A percentile compares a stretch with the other conserved stretches of the same genome.
phyloP scores from a whole-genome alignment of 768 basidiomycete genomes.

The Floccularia luteovirens region DNA sequence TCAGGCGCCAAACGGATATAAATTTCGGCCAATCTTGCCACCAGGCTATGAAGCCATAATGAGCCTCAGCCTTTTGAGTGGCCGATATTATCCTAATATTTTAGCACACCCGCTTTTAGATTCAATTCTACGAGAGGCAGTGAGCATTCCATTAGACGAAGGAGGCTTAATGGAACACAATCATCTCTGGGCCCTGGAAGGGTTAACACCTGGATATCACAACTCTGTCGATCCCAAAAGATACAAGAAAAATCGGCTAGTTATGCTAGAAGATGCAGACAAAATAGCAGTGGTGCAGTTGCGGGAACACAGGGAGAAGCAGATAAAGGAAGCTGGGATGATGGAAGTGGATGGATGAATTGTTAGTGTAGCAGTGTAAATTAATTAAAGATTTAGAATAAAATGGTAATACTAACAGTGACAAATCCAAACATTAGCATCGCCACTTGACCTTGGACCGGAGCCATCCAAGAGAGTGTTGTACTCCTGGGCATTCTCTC shows the following conservation, averaged over 20 bases:
- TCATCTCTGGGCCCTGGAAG: constrained; percentile 68
- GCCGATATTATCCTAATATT: constrained; percentile 75
- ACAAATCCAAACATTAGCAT: constrained; percentile 1
- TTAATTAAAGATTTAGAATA: neutral
- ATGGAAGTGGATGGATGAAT: constrained; percentile 12
- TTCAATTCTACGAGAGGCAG: constrained; percentile 28
- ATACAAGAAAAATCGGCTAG: constrained; percentile 42
- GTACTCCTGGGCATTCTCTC: constrained; percentile 8
- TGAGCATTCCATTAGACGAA: constrained; percentile 21
- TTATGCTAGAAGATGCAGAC: constrained; percentile 62
- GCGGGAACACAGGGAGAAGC: constrained; percentile 26
- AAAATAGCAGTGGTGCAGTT: constrained; percentile 35
- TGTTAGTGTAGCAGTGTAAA: neutral
- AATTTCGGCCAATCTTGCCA: constrained; percentile 59
- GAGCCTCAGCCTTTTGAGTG: constrained; percentile 65
- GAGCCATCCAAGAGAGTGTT: constrained; percentile 6
- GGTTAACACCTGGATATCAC: constrained; percentile 55
- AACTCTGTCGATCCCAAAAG: constrained; percentile 64
- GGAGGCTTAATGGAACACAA: constrained; percentile 31
- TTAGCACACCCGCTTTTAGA: constrained; percentile 56
- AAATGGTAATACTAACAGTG: neutral
- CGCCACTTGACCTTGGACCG: constrained; percentile 11
- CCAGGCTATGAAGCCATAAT: constrained; percentile 58
- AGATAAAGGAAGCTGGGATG: constrained; percentile 8
- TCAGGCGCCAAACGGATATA: constrained; percentile 55